A percentile compares a stretch with the other conserved stretches of the same genome.
phyloP scores from a whole-genome alignment of 306 rosid genomes.

The Prunus davidiana region DNA sequence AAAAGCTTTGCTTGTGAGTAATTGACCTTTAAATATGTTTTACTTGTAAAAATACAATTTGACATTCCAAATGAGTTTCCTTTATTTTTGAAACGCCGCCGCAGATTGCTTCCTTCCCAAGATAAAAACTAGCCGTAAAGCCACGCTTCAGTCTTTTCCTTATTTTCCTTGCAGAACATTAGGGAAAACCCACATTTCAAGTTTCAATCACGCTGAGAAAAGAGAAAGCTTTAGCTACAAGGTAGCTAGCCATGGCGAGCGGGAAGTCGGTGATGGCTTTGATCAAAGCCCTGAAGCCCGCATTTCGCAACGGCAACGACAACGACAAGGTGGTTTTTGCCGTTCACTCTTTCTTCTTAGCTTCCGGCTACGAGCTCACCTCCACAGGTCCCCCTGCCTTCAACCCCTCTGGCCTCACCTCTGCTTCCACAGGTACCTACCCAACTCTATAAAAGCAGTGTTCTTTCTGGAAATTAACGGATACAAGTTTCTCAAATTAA shows the following conservation, averaged over 20 bases:
- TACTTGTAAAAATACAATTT: no score
- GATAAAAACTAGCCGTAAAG: background rate
- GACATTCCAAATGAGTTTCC: no score
- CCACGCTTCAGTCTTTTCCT: background rate
- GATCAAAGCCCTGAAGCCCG: conserved; percentile 72
- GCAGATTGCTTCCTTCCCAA: background rate
- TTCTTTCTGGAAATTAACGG: background rate
- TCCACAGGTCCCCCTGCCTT: conserved; percentile 66
- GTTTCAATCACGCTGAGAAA: background rate
- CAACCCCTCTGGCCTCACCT: conserved; percentile 43
- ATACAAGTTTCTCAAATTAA: background rate
- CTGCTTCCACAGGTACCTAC: conserved; percentile 46
- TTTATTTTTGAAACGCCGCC: background rate
- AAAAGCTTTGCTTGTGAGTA: no score
- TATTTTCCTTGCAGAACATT: background rate
- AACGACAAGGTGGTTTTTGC: conserved; percentile 71
- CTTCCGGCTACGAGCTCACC: conserved; percentile 58
- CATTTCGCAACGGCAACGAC: conserved; percentile 43
- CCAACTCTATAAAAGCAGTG: background rate
- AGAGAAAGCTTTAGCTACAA: background rate
- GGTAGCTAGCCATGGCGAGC: conserved; percentile 35
- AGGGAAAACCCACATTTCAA: background rate
- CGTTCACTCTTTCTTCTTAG: conserved; percentile 63
- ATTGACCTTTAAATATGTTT: no score
- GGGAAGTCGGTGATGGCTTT: conserved; percentile 67